Percentiles rank a stretch among this genome's conserved stretches.
These are phyloP conservation scores for Jatropha podagrica DNA, from an alignment of 441 rosid genomes.

Conservation along the genomic window DNA sequence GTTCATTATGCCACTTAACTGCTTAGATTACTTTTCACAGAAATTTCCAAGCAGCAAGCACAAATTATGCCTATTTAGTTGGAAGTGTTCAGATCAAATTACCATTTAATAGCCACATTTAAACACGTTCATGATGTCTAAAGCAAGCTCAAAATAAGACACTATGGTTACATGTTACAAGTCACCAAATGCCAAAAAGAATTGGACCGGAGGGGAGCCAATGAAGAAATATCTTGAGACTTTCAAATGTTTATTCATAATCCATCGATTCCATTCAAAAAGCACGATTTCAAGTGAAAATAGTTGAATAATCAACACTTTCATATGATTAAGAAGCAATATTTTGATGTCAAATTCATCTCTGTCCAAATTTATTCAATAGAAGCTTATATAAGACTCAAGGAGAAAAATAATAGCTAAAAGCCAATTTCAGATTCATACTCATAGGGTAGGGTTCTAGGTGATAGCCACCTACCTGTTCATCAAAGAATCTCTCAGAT, in stretches of 20 bases:
- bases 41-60: background rate
- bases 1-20: background rate
- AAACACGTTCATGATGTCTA: background rate
- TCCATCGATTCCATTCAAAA: background rate
- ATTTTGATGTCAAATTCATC: slow-evolving; percentile 2
- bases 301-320: background rate
- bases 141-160: background rate
- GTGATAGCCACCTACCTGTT: slow-evolving; percentile 47
- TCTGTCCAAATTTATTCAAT: background rate
- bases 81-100: background rate
- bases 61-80: background rate
- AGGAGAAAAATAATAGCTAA: background rate
- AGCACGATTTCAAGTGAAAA: background rate
- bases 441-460: background rate
- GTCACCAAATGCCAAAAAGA: background rate
- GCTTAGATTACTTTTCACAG: background rate
- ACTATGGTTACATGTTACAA: background rate
- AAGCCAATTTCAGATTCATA: background rate
- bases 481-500: slow-evolving; percentile 69
- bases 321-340: background rate
- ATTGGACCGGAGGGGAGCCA: background rate
- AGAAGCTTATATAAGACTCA: background rate
- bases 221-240: background rate
- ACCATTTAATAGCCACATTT: background rate
- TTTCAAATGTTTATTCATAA: background rate